Base-by-base conservation (phyloP, 1,139 yeast genomes). In the Geotrichum histeridarum region DNA sequence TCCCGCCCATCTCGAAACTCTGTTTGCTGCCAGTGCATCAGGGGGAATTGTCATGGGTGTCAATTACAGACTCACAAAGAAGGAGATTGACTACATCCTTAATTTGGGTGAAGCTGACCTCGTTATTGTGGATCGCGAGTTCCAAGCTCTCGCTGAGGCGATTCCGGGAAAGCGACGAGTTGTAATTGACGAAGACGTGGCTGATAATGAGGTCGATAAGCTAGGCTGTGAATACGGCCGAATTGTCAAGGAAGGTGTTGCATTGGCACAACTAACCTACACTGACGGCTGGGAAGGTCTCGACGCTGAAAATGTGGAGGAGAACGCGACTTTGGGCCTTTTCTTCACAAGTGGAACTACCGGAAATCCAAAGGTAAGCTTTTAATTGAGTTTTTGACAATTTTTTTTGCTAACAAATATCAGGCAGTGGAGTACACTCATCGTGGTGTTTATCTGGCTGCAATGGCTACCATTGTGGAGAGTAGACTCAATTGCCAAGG, bases 291-390 rank as follows among this genome's bases (percentile, higher is more conserved):
- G 67, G 66, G 61, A 54, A 1, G 67, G 58, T 11, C 59, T 66
- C 31, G 60, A 62, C 42, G 59, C 63, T 33, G 67, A 67, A 32
- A 54, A 63, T 48, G 57, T 59, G 8, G 69, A 67, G 37, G 74
- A 71, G 50, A 59, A 67, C 50, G 59, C 61, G 8, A 51, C 67
- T 8, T 47, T 69, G 32, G 71, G 71, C 5, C 63, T 70, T 27
- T 70, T 65, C 56, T 86, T 84, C 70, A 86, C 94, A 4, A 80
- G 87, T 3, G 91, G 93, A 35, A 83, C 91, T 30, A 84, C 91
- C 1, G 90, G 90, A 12, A 68, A 74, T 51, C 91, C 93, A n/a
- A 85, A 85, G 31, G 37, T 33, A 33, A 33, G 37, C 6, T 6
- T 22, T 5, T 22, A 5, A 22, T 22, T 22, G 27, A 22, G 27